These are phyloP conservation scores for Beauveria sp. DNA, from an alignment of 2,329 filamentous ascomycete species.

Conservation along the genomic window DNA sequence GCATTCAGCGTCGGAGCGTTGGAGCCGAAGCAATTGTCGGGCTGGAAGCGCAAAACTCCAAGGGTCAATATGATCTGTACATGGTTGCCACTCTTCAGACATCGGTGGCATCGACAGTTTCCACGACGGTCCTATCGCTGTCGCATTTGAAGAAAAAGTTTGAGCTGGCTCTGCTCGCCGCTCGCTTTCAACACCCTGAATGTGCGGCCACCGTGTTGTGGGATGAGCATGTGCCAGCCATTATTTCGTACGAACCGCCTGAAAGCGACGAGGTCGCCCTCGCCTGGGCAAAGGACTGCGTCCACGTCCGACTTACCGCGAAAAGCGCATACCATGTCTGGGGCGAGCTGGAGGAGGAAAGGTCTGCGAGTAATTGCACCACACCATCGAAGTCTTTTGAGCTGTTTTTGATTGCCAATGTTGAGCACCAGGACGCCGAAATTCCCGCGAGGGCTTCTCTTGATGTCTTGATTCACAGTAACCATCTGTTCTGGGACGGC, in stretches of 20 bases:
- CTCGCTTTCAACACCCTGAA: conserved; percentile 5
- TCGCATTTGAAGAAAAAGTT: conserved; percentile 6
- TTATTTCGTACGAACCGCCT: not conserved
- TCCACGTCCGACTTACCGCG: not conserved
- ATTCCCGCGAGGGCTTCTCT: not conserved
- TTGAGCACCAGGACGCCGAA: not conserved
- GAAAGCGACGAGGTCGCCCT: not conserved
- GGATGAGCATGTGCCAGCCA: conserved; percentile 3
- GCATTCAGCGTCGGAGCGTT: not conserved
- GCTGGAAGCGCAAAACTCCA: not conserved
- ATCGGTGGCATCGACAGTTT: not conserved
- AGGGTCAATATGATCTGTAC: not conserved
- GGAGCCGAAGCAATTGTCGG: not conserved
- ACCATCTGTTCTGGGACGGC: not conserved
- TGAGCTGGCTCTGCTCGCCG: not conserved
- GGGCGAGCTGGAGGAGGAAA: not conserved
- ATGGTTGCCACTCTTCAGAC: not conserved
- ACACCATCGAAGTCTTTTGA: not conserved
- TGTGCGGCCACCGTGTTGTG: conserved; percentile 1
- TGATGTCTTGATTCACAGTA: not conserved
- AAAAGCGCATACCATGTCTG: not conserved
- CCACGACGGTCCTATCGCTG: not conserved
- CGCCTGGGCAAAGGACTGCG: not conserved
- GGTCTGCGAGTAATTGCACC: not conserved
- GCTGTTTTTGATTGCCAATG: not conserved